These are phyloP conservation scores for Puccinia coronata DNA, from an alignment of 1,284 basidiomycete genomes.

Conservation along the genomic window DNA sequence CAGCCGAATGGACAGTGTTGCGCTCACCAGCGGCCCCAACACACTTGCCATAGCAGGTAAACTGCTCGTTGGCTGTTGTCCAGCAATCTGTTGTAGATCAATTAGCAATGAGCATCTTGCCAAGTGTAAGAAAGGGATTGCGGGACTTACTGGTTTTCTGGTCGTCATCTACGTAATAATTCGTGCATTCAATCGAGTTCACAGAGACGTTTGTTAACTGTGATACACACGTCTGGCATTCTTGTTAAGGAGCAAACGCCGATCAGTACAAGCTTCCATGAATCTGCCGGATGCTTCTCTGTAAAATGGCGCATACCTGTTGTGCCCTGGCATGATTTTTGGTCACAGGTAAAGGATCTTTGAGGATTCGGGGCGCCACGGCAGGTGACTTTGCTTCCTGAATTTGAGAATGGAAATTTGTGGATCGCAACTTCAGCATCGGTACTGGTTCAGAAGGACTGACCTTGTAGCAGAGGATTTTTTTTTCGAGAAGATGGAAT, in stretches of 20 bases:
- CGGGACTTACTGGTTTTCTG: slow-evolving; percentile 3
- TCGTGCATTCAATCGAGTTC: slow-evolving; percentile 1
- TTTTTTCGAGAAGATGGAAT: too few relatives aligned
- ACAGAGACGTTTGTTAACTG: background rate
- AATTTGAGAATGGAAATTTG: background rate
- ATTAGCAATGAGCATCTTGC: background rate
- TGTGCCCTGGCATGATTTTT: background rate
- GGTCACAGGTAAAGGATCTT: slow-evolving; percentile 7
- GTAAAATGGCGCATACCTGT: background rate
- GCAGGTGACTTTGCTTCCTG: background rate
- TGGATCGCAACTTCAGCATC: background rate
- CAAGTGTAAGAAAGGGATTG: background rate
- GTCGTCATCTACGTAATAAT: background rate
- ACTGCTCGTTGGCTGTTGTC: slow-evolving; percentile 18
- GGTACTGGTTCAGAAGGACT: background rate
- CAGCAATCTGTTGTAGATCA: slow-evolving; percentile 1
- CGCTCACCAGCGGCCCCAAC: slow-evolving; percentile 10
- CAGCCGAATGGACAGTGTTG: background rate
- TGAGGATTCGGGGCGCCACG: background rate
- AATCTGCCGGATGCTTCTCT: background rate
- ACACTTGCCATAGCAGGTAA: slow-evolving; percentile 15
- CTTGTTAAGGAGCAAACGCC: background rate
- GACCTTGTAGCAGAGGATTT: too few relatives aligned
- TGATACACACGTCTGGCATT: slow-evolving; percentile 4
- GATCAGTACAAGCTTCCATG: background rate